Evolutionary conservation across 768 basidiomycete species (phyloP), one percentile per base, ranked within the genome.

Genomic region (Daedaleopsis sinensis): DNA sequence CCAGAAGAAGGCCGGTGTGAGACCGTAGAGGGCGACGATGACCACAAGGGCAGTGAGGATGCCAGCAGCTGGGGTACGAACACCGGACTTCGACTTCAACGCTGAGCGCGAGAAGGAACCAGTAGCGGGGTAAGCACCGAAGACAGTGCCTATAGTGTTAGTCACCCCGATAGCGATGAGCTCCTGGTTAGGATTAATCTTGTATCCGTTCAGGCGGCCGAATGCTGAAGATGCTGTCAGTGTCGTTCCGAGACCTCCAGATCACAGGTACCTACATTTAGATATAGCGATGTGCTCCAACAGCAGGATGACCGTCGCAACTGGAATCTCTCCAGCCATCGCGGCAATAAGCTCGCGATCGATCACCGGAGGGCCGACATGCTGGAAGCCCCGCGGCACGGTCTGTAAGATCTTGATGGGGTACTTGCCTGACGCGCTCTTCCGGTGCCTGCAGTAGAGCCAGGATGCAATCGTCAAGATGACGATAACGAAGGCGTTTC

Each of bases 21-120:
- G 82, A 42, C 95, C 96, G 72, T 99, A 99, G 10, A 99, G 78
- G 0, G 97, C 94, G 60, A 98, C 89, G 58, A 98, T 82, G 66
- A 98, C 96, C 48, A 96, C 88, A 39, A 96, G 73, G 27, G 93
- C 89, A 21, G 94, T 90, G 66, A 91, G 71, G 59, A 95, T 81
- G 58, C 97, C 97, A 12, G 92, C 94, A 11, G 89, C 81, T 9
- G 97, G 97, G 2, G 97, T 98, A 55, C 96, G 86, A n/a, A 98
- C 96, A 51, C 97, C 97, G 0, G 93, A 96, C 74, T 96, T 98
- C 35, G 92, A 87, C 76, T 97, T 95, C 71, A 99, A 80, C 2
- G 97, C 97, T 3, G 95, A 92, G n/a, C 97, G 91, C 42, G 96
- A 97, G 84, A 99, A 99, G 1, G 96, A 98, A 1, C 97, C 97